Base-by-base conservation (phyloP, 2,329 filamentous ascomycete genomes). In the Diplodia scrobiculata region DNA sequence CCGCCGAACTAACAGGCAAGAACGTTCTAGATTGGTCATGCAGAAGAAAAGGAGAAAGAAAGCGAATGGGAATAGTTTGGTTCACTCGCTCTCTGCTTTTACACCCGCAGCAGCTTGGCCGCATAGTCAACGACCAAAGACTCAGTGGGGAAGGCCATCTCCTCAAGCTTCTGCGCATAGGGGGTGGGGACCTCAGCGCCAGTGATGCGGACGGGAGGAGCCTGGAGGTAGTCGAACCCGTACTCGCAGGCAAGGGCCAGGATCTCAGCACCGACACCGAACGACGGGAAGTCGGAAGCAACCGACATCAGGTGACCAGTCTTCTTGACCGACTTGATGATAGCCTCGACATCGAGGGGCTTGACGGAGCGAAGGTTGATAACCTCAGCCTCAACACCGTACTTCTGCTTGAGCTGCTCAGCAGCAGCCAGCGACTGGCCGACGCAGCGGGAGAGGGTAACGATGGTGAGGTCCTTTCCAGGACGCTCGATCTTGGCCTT, bases 401-500 rank as follows among this genome's bases (percentile, higher is more conserved):
- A 97, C 79, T 97, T 96, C 84, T 91, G 89, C 87, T 97, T 96
- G 70, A 99, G 86, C 77, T 89, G 86, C 81, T 97, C 91, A 71
- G 95, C 95, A 66, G 94, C 95, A 60, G 88, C 83, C 67, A 99
- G 86, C 70, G 91, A 90, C 82, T 96, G 94, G 70, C 95, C 95
- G 70, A 99, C 95, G 79, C 91, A 97, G 78, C 95, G 92, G 71
- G 95, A 98, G 68, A 97, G 86, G 60, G 93, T 89, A 70, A 99
- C 94, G 69, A 99, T 91, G 76, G 95, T 99, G 72, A 99, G 83
- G 79, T 99, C 95, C 83, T 94, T 97, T 80, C 95, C 95, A 68
- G 88, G 84, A 75, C 95, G 93, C 85, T 99, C 95, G 76, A 99
- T 91, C 88, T 99, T 99, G 81, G 95, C 95, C 86, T 99, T 99